Conservation (phyloP, 805 yeast genomes). For the Priceomyces medius region DNA sequence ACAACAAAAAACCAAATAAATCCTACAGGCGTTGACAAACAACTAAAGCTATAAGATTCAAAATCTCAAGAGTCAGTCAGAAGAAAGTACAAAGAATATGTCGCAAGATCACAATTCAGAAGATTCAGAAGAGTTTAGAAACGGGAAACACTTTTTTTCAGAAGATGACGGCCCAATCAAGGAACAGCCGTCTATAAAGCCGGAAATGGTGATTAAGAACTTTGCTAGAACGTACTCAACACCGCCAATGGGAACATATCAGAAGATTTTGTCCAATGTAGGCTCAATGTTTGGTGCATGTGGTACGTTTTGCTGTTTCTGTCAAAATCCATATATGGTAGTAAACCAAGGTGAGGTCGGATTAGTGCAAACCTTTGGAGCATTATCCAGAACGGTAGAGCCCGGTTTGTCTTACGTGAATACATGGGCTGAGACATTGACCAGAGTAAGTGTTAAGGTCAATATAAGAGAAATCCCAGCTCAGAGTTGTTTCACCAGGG, state of each 20-base stretch:
- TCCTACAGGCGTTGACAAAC: too few species aligned
- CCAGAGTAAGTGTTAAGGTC: conserved; percentile 51
- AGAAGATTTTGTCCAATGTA: conserved; percentile 32
- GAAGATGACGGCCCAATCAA: conserved; percentile 3
- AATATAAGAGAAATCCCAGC: conserved; percentile 64
- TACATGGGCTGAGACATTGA: conserved; percentile 59
- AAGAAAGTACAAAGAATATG: too few species aligned
- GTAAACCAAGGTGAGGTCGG: conserved; percentile 72
- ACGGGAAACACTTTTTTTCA: not conserved
- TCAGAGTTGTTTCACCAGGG: conserved; percentile 70
- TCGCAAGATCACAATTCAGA: too few species aligned
- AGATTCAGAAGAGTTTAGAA: not conserved
- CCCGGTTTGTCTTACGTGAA: conserved; percentile 68
- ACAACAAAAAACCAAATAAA: too few species aligned
- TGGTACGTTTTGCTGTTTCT: conserved; percentile 57
- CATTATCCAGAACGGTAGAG: conserved; percentile 60
- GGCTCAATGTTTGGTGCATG: conserved; percentile 52
- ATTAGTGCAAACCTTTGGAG: conserved; percentile 64
- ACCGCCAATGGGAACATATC: conserved; percentile 43
- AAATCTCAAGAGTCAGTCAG: too few species aligned
- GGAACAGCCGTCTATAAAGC: conserved; percentile 27
- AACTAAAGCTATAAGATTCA: too few species aligned
- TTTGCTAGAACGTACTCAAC: conserved; percentile 43
- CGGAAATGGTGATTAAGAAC: conserved; percentile 41
- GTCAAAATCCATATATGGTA: conserved; percentile 58